phyloP scores from a whole-genome alignment of 176 grass and related monocot species.

The Avena eriantha region DNA sequence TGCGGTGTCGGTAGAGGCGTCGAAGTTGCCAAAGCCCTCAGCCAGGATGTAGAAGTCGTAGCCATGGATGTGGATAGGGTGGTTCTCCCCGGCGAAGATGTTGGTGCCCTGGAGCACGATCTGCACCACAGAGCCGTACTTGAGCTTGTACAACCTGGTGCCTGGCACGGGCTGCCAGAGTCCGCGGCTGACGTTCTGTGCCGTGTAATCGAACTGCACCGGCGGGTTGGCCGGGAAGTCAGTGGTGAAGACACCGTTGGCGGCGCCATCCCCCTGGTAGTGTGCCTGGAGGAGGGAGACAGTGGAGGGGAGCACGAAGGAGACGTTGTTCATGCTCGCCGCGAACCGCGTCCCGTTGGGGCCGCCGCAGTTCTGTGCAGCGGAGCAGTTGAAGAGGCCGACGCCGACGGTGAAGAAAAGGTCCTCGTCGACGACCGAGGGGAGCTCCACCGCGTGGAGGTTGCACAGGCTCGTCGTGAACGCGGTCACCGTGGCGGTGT shows the following conservation, averaged over 20 bases:
- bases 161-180: conserved; percentile 79
- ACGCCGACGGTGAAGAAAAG: conserved; percentile 93
- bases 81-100: conserved; percentile 89
- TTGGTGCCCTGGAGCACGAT: conserved; percentile 88
- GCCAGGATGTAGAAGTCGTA: conserved; percentile 93
- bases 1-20: conserved; percentile 49
- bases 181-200: conserved; percentile 65
- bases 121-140: conserved; percentile 77
- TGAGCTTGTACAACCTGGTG: conserved; percentile 81
- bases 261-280: conserved; percentile 25
- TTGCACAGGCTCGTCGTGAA: conserved; percentile 66
- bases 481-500: conserved; percentile 63
- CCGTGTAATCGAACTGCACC: conserved; percentile 84
- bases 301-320: conserved; percentile 74
- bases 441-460: conserved; percentile 48
- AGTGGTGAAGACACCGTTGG: conserved; percentile 61
- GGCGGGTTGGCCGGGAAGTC: conserved; percentile 81
- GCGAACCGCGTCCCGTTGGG: conserved; percentile 83
- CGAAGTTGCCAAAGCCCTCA: conserved; percentile 82
- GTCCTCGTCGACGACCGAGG: conserved; percentile 61
- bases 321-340: conserved; percentile 94
- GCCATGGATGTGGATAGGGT: conserved; percentile 94
- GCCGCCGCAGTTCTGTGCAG: conserved; percentile 55
- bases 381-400: conserved; percentile 74
- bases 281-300: conserved; percentile 82